phyloP scores from a whole-genome alignment of 1,139 yeast genomes.

The Trichomonascaceae sp. region DNA sequence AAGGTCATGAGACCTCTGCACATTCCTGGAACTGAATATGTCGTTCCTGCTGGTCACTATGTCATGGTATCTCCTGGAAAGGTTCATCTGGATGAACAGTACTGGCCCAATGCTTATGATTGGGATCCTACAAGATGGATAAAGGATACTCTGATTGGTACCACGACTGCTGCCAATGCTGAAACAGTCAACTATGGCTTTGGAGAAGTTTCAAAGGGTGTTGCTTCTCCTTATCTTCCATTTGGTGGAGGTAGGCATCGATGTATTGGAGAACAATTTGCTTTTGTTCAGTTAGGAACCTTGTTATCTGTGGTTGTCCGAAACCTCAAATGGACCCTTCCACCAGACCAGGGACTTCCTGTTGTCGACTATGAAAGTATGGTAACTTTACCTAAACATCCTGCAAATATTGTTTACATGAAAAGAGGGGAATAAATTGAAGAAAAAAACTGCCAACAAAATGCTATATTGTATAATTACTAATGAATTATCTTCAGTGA shows the following conservation, averaged over 20 bases:
- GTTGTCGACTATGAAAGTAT: slow-evolving; percentile 79
- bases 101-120: slow-evolving; percentile 60
- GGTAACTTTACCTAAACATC: slow-evolving; percentile 85
- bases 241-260: slow-evolving; percentile 99
- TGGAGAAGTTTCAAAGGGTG: slow-evolving; percentile 95
- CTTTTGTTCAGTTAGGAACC: slow-evolving; percentile 88
- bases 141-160: slow-evolving; percentile 38
- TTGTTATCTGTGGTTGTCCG: slow-evolving; percentile 70
- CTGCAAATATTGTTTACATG: slow-evolving; percentile 73
- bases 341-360: slow-evolving; percentile 56
- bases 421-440: slow-evolving; percentile 18
- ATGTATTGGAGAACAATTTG: slow-evolving; percentile 98
- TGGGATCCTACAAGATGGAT: slow-evolving; percentile 93
- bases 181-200: slow-evolving; percentile 87
- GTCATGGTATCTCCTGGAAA: slow-evolving; percentile 93
- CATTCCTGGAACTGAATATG: slow-evolving; percentile 72
- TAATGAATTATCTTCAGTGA: background rate
- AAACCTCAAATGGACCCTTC: slow-evolving; percentile 70
- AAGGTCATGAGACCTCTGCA: slow-evolving; percentile 73
- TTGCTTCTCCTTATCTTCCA: slow-evolving; percentile 89
- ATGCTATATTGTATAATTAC: background rate
- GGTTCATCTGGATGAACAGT: slow-evolving; percentile 68
- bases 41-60: slow-evolving; percentile 84
- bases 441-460: background rate
- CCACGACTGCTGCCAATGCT: slow-evolving; percentile 33